Conservation (phyloP, 805 yeast genomes). For the Yamadazyma phyllophila region DNA sequence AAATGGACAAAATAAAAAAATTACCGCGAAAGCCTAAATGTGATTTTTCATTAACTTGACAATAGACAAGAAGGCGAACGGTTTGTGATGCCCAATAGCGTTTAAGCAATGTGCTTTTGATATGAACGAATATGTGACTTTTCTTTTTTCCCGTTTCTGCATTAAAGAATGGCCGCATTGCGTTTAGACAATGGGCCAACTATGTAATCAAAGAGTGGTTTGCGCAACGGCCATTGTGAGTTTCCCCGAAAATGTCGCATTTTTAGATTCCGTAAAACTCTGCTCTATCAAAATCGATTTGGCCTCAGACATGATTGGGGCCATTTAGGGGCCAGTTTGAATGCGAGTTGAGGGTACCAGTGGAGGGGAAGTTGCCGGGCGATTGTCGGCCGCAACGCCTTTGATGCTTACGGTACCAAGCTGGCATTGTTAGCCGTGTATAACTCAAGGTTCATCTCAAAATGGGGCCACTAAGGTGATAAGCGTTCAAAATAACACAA, state of each 20-base stretch:
- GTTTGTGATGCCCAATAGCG: not conserved
- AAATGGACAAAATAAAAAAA: not conserved
- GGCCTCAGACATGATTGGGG: no score
- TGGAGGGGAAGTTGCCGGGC: no score
- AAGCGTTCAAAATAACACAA: no score
- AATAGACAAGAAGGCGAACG: not conserved
- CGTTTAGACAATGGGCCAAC: not conserved
- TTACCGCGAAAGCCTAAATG: not conserved
- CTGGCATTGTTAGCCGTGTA: no score
- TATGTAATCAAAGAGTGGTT: not conserved
- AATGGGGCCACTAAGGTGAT: no score
- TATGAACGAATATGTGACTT: not conserved
- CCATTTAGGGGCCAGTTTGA: no score
- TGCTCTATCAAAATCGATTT: no score
- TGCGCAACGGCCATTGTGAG: not conserved
- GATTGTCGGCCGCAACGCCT: no score
- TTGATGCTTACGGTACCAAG: no score
- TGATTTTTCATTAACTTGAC: not conserved
- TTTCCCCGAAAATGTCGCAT: not conserved
- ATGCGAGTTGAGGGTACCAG: no score
- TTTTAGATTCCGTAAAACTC: not conserved
- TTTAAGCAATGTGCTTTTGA: not conserved
- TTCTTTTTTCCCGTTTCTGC: not conserved
- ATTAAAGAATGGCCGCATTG: not conserved
- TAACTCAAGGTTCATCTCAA: no score